Conservation (phyloP, 345 rosid species). For the Lepidium sativum region DNA sequence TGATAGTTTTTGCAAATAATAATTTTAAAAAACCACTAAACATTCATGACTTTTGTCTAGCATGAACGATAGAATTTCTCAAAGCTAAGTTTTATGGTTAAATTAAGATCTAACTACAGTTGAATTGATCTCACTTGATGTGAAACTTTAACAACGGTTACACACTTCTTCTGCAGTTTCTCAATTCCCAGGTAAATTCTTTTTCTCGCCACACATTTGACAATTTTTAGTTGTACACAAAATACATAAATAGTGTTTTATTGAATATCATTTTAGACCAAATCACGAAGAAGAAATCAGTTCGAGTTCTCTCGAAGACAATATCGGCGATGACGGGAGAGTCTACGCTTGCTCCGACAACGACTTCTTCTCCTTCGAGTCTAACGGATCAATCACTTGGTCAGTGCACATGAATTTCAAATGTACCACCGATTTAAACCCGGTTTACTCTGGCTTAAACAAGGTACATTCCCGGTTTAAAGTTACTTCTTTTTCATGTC, state of each 20-base stretch:
- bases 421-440: constrained; percentile 46
- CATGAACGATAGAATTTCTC: no score
- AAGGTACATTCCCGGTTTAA: constrained; percentile 29
- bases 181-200: not conserved
- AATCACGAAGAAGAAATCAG: constrained; percentile 10
- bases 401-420: constrained; percentile 45
- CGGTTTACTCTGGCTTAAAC: constrained; percentile 52
- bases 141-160: no score
- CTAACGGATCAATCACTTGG: constrained; percentile 77
- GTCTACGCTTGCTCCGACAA: constrained; percentile 58
- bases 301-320: constrained; percentile 53
- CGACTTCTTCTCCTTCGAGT: constrained; percentile 58
- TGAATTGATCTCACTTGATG: no score
- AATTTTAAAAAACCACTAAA: no score
- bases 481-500: not conserved
- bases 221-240: no score
- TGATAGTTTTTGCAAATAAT: no score
- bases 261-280: constrained; percentile 15
- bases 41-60: no score
- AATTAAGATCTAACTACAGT: no score
- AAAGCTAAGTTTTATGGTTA: no score
- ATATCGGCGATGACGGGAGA: constrained; percentile 58
- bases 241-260: not conserved
- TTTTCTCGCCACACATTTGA: not conserved
- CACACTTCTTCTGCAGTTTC: constrained; percentile 8